phyloP scores from a whole-genome alignment of 2,329 filamentous ascomycete species.

The Cladophialophora carrionii region DNA sequence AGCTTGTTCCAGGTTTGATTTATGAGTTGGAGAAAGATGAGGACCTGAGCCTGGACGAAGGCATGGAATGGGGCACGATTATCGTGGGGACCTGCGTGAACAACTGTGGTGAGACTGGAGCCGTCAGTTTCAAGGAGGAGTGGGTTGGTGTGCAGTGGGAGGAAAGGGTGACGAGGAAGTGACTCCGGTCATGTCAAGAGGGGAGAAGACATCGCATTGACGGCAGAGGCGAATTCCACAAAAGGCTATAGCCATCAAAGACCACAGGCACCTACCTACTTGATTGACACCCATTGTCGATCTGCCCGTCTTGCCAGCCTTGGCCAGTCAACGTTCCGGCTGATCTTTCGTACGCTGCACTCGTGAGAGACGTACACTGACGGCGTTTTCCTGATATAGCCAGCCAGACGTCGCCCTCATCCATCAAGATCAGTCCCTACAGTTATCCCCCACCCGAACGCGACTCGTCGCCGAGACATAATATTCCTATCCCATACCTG shows the following conservation, averaged over 20 bases:
- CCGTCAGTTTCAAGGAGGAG: constrained; percentile 83
- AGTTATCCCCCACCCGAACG: not conserved
- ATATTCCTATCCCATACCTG: not conserved
- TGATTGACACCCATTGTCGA: not conserved
- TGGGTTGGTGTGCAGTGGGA: constrained; percentile 99
- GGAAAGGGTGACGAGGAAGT: constrained; percentile 54
- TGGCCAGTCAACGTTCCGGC: not conserved
- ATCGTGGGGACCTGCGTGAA: constrained; percentile 80
- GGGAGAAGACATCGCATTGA: not conserved
- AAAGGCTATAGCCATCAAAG: too few species aligned
- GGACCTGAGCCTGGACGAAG: constrained; percentile 62
- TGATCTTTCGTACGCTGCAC: not conserved
- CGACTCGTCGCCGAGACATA: too few species aligned
- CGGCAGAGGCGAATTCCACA: not conserved
- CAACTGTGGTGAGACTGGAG: constrained; percentile 72
- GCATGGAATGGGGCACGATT: constrained; percentile 98
- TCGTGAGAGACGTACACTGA: not conserved
- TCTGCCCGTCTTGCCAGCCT: not conserved
- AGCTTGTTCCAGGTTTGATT: constrained; percentile 89
- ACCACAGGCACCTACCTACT: too few species aligned
- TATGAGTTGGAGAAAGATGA: constrained; percentile 77
- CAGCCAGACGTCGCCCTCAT: not conserved
- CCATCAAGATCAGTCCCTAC: not conserved
- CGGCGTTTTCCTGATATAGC: not conserved
- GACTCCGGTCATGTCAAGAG: not conserved